These are phyloP conservation scores for Penicillium sp. DNA, from an alignment of 2,329 filamentous ascomycete species.

Conservation along the genomic window DNA sequence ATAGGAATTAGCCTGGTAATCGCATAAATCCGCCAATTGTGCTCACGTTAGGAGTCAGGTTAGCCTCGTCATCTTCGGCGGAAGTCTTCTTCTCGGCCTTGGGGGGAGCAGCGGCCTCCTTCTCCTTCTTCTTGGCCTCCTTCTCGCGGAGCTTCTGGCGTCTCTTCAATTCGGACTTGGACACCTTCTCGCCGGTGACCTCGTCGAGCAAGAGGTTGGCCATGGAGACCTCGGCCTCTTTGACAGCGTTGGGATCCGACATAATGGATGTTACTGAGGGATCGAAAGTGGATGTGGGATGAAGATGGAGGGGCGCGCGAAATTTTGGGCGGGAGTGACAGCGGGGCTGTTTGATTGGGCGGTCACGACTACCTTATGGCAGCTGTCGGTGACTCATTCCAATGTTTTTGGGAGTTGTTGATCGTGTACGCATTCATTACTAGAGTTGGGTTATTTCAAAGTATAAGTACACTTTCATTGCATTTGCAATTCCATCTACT, in stretches of 20 bases:
- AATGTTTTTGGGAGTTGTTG: not conserved
- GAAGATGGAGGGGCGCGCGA: slow-evolving; percentile 22
- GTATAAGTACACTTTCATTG: not conserved
- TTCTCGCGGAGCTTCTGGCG: slow-evolving; percentile 85
- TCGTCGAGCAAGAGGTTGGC: slow-evolving; percentile 83
- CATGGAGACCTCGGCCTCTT: slow-evolving; percentile 50
- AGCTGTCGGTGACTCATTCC: not conserved
- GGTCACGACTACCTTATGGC: slow-evolving; percentile 5
- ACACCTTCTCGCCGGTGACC: slow-evolving; percentile 82
- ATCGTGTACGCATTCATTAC: not conserved
- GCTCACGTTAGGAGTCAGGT: slow-evolving; percentile 71
- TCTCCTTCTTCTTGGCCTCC: slow-evolving; percentile 85
- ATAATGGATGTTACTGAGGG: slow-evolving; percentile 28
- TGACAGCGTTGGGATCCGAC: slow-evolving; percentile 41
- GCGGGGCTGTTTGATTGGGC: slow-evolving; percentile 28
- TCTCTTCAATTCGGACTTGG: slow-evolving; percentile 91
- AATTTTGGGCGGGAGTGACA: slow-evolving; percentile 36
- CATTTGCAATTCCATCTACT: not conserved
- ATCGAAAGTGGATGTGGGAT: slow-evolving; percentile 23
- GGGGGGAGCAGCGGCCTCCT: slow-evolving; percentile 66
- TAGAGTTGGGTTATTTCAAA: not conserved
- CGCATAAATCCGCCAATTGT: not conserved
- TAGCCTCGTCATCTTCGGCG: slow-evolving; percentile 64
- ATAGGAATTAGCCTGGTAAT: slow-evolving; percentile 9
- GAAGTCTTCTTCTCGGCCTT: slow-evolving; percentile 61